Evolutionary conservation across 176 grass and related monocot species (phyloP).

Genomic region (Cenchrus americanus): DNA sequence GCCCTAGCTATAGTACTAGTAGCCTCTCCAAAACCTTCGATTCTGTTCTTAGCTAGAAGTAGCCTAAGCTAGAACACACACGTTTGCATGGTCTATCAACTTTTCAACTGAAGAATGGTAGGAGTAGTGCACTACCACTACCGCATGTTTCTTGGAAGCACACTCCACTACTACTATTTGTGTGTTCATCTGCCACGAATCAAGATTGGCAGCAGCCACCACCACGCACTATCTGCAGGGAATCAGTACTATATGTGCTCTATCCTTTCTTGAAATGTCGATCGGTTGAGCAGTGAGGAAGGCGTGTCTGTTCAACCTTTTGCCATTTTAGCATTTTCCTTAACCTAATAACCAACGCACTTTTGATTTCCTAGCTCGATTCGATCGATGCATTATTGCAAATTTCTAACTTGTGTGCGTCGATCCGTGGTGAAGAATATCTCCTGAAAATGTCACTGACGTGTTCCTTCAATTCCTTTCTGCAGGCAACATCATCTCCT

Average conservation of each 20-base stretch:
- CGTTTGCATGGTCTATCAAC: slow-evolving; percentile 18
- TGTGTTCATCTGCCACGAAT: neutral
- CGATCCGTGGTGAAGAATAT: neutral
- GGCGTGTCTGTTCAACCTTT: slow-evolving; percentile 36
- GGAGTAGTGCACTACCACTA: neutral
- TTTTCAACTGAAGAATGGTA: slow-evolving; percentile 23
- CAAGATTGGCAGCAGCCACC: slow-evolving; percentile 24
- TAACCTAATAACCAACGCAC: neutral
- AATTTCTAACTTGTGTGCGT: neutral
- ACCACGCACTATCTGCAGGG: neutral
- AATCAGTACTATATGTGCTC: neutral
- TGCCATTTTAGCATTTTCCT: slow-evolving; percentile 21
- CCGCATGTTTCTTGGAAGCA: neutral
- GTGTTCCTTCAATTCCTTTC: neutral
- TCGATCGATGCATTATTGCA: neutral
- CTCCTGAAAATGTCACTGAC: slow-evolving; percentile 23
- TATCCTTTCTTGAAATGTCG: slow-evolving; percentile 37
- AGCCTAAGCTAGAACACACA: neutral
- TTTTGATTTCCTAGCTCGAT: neutral
- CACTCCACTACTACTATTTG: neutral
- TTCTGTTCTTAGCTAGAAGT: slow-evolving; percentile 11
- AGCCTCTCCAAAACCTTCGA: slow-evolving; percentile 25
- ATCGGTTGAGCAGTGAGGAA: slow-evolving; percentile 51
- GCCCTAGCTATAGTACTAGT: neutral
- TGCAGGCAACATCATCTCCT: slow-evolving; percentile 91